Evolutionary conservation across 2,329 filamentous ascomycete species (phyloP).

Genomic region (Sclerotinia minor): DNA sequence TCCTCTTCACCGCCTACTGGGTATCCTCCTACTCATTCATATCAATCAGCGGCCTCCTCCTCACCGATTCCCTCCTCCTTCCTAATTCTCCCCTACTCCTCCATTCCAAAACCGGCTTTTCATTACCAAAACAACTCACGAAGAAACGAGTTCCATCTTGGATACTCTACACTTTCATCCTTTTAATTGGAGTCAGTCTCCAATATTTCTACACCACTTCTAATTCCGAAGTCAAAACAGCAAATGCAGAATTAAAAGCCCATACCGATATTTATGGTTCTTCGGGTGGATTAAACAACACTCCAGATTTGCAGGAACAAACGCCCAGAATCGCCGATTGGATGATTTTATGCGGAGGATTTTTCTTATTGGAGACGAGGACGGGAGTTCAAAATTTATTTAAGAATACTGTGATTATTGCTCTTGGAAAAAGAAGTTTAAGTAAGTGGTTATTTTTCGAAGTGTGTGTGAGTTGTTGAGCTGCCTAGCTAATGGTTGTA

Average conservation of each 20-base stretch:
- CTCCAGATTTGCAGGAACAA: conserved; percentile 42
- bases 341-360: conserved; percentile 46
- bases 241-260: conserved; percentile 44
- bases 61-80: conserved; percentile 47
- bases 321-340: conserved; percentile 48
- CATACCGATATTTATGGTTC: conserved; percentile 47
- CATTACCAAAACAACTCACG: conserved; percentile 18
- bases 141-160: conserved; percentile 38
- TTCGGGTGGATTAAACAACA: conserved; percentile 42
- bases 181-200: conserved; percentile 43
- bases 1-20: conserved; percentile 50
- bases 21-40: conserved; percentile 51
- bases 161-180: conserved; percentile 37
- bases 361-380: conserved; percentile 46
- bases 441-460: conserved; percentile 41
- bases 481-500: background rate
- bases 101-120: conserved; percentile 35
- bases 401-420: conserved; percentile 42
- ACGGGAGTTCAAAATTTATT: conserved; percentile 43
- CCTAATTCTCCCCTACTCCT: conserved; percentile 43
- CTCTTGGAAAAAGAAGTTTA: conserved; percentile 46
- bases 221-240: conserved; percentile 38
- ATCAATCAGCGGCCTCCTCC: conserved; percentile 45
- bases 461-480: background rate
- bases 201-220: conserved; percentile 48